Conservation (phyloP, 148 eudicot genomes). For the Chenopodium formosanum region DNA sequence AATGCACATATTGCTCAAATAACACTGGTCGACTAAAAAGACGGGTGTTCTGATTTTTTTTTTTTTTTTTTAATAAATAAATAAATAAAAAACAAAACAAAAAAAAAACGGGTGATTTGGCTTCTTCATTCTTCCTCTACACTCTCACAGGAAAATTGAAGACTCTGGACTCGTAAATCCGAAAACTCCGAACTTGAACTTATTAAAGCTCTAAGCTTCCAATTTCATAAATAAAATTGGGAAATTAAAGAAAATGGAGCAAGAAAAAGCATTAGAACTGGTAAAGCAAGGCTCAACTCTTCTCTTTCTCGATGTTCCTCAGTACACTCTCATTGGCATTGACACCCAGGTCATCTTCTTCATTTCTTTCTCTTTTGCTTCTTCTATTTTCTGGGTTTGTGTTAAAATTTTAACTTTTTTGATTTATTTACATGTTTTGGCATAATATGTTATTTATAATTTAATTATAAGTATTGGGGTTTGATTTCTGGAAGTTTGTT, state of each 20-base stretch:
- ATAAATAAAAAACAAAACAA: no score
- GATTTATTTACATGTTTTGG: not conserved
- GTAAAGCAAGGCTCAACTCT: constrained; percentile 75
- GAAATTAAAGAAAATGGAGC: constrained; percentile 46
- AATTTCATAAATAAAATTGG: not conserved
- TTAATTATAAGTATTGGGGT: not conserved
- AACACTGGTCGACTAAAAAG: no score
- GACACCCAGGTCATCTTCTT: constrained; percentile 69
- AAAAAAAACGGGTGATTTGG: no score
- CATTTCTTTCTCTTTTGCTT: not conserved
- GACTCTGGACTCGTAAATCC: not conserved
- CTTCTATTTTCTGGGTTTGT: not conserved
- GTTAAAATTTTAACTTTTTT: not conserved
- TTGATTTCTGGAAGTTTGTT: not conserved
- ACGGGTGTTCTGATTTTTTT: no score
- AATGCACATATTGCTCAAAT: no score
- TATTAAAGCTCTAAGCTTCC: not conserved
- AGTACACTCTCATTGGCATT: constrained; percentile 69
- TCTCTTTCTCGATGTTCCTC: constrained; percentile 82
- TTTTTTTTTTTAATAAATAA: no score
- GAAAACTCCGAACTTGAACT: not conserved
- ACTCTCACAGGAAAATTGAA: no score
- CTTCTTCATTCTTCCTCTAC: no score
- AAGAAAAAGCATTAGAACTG: constrained; percentile 56
- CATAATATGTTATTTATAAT: not conserved